phyloP scores from a whole-genome alignment of 1,284 basidiomycete species.

The Somion occarium region DNA sequence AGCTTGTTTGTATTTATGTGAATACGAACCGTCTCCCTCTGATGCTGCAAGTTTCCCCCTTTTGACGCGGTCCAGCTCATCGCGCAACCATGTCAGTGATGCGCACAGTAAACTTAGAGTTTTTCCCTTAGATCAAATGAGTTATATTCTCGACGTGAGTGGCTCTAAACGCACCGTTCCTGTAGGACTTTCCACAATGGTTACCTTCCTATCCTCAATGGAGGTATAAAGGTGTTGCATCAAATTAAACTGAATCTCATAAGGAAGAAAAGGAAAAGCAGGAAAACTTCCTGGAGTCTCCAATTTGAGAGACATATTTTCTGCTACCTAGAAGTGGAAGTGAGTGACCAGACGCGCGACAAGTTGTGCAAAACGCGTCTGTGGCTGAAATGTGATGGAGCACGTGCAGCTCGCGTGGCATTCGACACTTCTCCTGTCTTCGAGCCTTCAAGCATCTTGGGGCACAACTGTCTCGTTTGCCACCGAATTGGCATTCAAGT shows the following conservation, averaged over 20 bases:
- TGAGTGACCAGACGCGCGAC: no score
- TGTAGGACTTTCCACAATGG: slow-evolving; percentile 84
- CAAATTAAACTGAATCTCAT: slow-evolving; percentile 83
- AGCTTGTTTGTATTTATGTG: no score
- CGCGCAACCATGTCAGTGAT: slow-evolving; percentile 75
- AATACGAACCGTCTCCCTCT: slow-evolving; percentile 30
- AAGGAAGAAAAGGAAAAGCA: slow-evolving; percentile 83
- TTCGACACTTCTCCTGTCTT: no score
- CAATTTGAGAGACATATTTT: slow-evolving; percentile 41
- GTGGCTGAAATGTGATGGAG: no score
- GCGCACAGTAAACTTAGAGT: slow-evolving; percentile 81
- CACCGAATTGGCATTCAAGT: no score
- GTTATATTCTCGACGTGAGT: slow-evolving; percentile 6
- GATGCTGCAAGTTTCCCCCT: slow-evolving; percentile 51
- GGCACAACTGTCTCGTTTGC: no score
- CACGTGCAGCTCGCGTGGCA: no score
- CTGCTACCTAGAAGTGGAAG: no score
- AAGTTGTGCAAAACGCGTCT: no score
- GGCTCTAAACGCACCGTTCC: slow-evolving; percentile 56
- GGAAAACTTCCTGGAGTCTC: slow-evolving; percentile 63
- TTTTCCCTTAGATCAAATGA: slow-evolving; percentile 57
- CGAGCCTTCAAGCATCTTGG: no score
- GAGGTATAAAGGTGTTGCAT: slow-evolving; percentile 86
- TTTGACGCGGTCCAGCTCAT: slow-evolving; percentile 62
- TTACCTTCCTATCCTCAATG: slow-evolving; percentile 72